phyloP scores from a whole-genome alignment of 148 eudicot genomes.

The Persicaria tinctoria region DNA sequence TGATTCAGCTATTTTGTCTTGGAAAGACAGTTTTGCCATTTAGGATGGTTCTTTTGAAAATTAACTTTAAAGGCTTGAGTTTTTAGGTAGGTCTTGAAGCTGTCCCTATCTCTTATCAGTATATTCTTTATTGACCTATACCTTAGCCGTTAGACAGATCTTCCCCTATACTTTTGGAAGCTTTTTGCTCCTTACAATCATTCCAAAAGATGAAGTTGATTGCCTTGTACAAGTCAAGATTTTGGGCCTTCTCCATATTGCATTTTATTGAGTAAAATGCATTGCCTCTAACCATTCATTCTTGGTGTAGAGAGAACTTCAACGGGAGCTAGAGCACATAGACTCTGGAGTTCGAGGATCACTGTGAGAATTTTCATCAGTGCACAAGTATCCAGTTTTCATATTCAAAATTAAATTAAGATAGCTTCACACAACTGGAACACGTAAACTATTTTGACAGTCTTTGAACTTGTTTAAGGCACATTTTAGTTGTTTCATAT shows the following conservation, averaged over 20 bases:
- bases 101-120: not conserved
- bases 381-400: slow-evolving; percentile 21
- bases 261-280: not conserved
- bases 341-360: slow-evolving; percentile 72
- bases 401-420: slow-evolving; percentile 23
- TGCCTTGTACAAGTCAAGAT: not conserved
- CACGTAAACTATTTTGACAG: not conserved
- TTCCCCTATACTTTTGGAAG: not conserved
- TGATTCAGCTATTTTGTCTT: too few relatives aligned
- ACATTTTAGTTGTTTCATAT: not conserved
- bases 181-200: not conserved
- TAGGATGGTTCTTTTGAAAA: too few relatives aligned
- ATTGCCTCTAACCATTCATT: slow-evolving; percentile 4
- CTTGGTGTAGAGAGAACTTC: slow-evolving; percentile 62
- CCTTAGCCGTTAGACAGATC: not conserved
- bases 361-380: slow-evolving; percentile 56
- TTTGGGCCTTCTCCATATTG: too few relatives aligned
- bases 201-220: not conserved
- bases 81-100: not conserved
- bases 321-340: slow-evolving; percentile 72
- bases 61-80: not conserved
- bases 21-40: too few relatives aligned
- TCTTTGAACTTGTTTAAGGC: not conserved
- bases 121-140: not conserved
- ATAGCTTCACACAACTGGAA: slow-evolving; percentile 39